Base-by-base conservation (phyloP, 1,284 basidiomycete species). In the Fomitopsis pinicola region DNA sequence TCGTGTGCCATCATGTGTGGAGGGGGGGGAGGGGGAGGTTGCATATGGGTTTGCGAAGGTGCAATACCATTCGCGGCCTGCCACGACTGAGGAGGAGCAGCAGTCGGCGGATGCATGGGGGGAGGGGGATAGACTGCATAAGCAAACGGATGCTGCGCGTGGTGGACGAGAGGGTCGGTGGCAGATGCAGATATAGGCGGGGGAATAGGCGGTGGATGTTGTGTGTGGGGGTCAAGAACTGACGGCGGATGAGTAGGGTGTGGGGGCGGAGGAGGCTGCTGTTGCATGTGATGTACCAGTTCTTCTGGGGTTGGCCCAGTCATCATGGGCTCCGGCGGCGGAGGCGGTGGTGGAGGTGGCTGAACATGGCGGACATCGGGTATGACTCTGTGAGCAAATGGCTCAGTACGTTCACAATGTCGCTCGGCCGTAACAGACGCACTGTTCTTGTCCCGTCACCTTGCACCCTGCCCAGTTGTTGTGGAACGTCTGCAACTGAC, bases 401-500 rank as follows among this genome's bases (percentile, higher is more conserved):
- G 36, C 33, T 19, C 60, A 66, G 48, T 72, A 92, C 89, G 89
- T 82, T 86, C 92, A 67, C 89, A 85, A 60, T 77, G 83, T 59
- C 3, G 38, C 38, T 84, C 80, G 67, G 86, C 91, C 0, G 87
- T 89, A 71, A 38, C 4, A 52, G 35, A 61, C 68, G 44, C 72
- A 92, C 90, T 78, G 75, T 74, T 92, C 91, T 35, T 76, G 79
- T n/a, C 91, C 91, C 15, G 81, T 86, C 30, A 93, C 84, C 75
- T 87, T 92, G 67, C 88, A 92, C 26, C 84, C 87, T 17, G 87
- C 90, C 83, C 87, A 93, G 67, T 89, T 85, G 61, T 77, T 84
- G 59, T 84, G 81, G 67, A 86, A 92, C 0, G 87, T 89, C 71
- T 89, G 88, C 48, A 93, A 77, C 50, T 81, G 79, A 57, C 83